Evolutionary conservation across 306 rosid species (phyloP), one percentile per base, ranked within the genome.

Genomic region (Gastrolobium bilobum): DNA sequence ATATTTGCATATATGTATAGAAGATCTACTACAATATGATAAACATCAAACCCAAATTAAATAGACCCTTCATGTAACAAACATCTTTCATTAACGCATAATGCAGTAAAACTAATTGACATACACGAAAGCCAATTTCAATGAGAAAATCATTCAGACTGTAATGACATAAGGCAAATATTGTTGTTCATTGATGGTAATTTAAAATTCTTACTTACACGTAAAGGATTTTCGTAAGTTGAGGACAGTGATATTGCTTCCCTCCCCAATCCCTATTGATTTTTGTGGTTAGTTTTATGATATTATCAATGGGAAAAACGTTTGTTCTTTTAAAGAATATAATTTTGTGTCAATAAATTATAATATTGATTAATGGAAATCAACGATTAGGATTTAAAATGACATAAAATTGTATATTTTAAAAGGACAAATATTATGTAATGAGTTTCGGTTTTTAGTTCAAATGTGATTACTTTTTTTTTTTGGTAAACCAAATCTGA

Each of bases 151-250:
- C 47, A 37, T 53, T 42, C 4, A 3, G 14, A 60, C 7, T 9
- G 30, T 33, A 38, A 40, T 60, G 26, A 51, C 5, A 2, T 66
- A 64, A 20, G 44, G 57, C 64, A 47, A 0, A 5, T 47, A 64
- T 46, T 42, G 70, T 42, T 15, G 71, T 47, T 62, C 47, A 39
- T 38, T 50, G 34, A 60, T 69, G 52, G 48, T 75, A 59, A 50
- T 7, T 31, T 68, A 48, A 72, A 61, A 69, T 65, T 53, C 31
- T 71, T 69, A 30, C 77, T 61, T 77, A 15, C 76, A 83, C 83
- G 76, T 54, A 77, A 77, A n/a, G 47, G 31, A 77, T 40, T 56
- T 51, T 42, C 20, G 20, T 73, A 35, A 52, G 13, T 58, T 34
- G 14, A 62, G 60, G 73, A 65, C 29, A 57, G 33, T 38, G 57